phyloP scores from a whole-genome alignment of 345 rosid genomes.

The Eucalyptus albens region DNA sequence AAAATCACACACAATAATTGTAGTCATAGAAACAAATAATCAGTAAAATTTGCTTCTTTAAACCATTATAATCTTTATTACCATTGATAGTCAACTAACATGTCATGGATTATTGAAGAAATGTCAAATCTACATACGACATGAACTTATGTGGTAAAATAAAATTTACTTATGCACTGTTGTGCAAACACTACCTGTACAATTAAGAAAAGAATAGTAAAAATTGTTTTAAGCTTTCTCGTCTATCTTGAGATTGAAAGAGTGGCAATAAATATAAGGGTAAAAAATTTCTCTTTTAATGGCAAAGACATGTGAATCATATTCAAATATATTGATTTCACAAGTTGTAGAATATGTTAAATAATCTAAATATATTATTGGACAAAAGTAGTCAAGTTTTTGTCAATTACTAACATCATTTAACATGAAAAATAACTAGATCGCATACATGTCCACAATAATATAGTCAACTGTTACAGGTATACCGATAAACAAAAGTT shows the following conservation, averaged over 20 bases:
- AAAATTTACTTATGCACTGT: neutral
- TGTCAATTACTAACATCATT: neutral
- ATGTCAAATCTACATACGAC: neutral
- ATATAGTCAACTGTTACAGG: neutral
- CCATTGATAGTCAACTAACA: neutral
- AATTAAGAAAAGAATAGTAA: neutral
- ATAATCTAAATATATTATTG: neutral
- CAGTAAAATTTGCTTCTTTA: neutral
- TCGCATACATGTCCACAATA: neutral
- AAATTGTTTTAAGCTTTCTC: neutral
- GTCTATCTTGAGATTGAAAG: neutral
- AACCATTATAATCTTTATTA: neutral
- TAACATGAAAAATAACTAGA: neutral
- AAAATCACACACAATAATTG: neutral
- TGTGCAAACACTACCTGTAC: neutral
- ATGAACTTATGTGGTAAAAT: neutral
- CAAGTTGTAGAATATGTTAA: neutral
- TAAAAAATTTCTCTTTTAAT: neutral
- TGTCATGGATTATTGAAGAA: neutral
- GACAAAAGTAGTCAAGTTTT: neutral
- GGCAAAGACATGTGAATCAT: neutral
- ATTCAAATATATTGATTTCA: neutral
- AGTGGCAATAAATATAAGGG: neutral
- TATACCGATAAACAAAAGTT: neutral
- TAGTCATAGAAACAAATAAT: neutral